Evolutionary conservation across 1,284 basidiomycete genomes (phyloP).

Genomic region (Ganoderma leucocontextum): DNA sequence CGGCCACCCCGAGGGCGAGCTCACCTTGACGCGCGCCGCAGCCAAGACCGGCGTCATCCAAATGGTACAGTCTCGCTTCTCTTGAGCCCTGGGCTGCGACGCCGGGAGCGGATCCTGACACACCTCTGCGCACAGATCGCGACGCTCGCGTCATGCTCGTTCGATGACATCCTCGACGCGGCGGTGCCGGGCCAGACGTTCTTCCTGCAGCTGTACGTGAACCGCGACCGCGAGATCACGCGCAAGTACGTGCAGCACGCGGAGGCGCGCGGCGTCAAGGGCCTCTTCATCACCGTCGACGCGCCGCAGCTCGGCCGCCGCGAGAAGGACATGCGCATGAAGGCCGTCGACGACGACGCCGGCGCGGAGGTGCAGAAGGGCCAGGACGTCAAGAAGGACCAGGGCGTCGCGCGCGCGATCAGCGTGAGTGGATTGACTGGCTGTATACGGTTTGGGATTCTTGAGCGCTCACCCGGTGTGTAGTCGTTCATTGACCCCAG

Average conservation of each 20-base stretch:
- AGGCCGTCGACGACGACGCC: conserved; percentile 64
- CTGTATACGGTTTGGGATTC: neutral
- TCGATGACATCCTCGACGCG: conserved; percentile 88
- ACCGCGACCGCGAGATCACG: conserved; percentile 84
- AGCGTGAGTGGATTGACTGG: conserved; percentile 30
- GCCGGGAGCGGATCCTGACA: neutral
- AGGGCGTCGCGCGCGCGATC: conserved; percentile 43
- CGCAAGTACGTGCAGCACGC: conserved; percentile 87
- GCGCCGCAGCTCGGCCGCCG: conserved; percentile 92
- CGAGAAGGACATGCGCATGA: conserved; percentile 96
- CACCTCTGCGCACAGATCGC: conserved; percentile 54
- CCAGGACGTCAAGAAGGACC: conserved; percentile 56
- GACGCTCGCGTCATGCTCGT: conserved; percentile 87
- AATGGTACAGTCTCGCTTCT: conserved; percentile 69
- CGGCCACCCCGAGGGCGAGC: conserved; percentile 92
- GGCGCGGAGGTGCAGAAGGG: conserved; percentile 48
- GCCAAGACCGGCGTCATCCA: conserved; percentile 85
- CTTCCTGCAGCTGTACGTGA: conserved; percentile 89
- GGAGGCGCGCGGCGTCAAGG: conserved; percentile 85
- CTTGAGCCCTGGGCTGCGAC: neutral
- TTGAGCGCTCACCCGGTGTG: conserved; percentile 2
- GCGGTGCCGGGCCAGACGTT: conserved; percentile 77
- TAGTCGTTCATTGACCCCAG: conserved; percentile 95
- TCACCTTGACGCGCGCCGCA: conserved; percentile 87
- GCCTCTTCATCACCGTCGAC: conserved; percentile 93